phyloP scores from a whole-genome alignment of 139 green algal species.

The Chlamydomonas sp. region DNA sequence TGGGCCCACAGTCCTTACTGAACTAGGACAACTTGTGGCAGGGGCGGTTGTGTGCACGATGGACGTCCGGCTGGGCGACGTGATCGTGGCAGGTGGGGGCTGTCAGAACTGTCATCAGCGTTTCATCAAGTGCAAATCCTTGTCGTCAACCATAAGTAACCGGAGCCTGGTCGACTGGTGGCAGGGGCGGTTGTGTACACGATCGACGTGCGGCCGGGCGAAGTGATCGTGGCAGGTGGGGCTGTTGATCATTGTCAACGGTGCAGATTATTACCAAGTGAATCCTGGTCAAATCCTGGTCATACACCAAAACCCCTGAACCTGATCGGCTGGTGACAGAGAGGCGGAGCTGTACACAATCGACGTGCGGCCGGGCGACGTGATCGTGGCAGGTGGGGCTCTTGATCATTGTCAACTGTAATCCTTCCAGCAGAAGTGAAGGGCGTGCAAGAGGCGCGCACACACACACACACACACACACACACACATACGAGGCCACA shows the following conservation, averaged over 20 bases:
- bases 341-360: neutral
- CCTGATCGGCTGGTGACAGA: neutral
- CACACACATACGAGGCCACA: too few species aligned
- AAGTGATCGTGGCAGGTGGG: conserved; percentile 10
- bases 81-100: conserved; percentile 7
- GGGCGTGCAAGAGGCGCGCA: neutral
- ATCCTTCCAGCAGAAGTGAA: too few species aligned
- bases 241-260: neutral
- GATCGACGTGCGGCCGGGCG: neutral
- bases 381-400: conserved; percentile 2
- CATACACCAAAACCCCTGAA: neutral
- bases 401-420: neutral
- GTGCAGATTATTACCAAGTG: too few species aligned
- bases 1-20: too few species aligned
- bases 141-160: neutral
- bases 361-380: neutral
- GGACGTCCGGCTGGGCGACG: neutral
- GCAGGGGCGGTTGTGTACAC: neutral
- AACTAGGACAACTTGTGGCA: neutral
- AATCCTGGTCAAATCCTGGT: neutral
- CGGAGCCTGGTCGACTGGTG: neutral
- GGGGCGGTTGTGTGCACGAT: neutral
- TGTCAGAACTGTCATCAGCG: neutral
- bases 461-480: neutral
- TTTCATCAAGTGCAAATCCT: neutral